Conservation (phyloP, 148 eudicot genomes). For the Camellia granthamiana region DNA sequence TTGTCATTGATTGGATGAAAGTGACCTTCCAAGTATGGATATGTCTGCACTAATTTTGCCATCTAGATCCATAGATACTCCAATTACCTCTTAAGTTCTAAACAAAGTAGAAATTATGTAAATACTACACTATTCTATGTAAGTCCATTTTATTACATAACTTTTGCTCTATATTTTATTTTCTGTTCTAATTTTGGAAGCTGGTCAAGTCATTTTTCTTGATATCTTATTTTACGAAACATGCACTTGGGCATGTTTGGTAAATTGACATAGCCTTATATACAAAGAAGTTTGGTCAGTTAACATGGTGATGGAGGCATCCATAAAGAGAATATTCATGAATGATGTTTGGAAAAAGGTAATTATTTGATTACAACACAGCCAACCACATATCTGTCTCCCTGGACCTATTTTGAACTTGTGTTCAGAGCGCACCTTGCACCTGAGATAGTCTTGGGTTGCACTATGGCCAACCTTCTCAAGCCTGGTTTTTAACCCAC, state of each 20-base stretch:
- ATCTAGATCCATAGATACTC: not conserved
- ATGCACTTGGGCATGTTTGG: not conserved
- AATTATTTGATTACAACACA: not conserved
- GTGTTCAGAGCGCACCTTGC: not conserved
- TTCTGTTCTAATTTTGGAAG: not conserved
- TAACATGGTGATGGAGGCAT: not conserved
- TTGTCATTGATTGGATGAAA: constrained; percentile 57
- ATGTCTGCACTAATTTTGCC: constrained; percentile 1
- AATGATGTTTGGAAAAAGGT: not conserved
- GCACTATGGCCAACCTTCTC: not conserved
- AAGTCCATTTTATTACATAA: not conserved
- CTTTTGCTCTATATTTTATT: not conserved
- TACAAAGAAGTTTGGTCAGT: not conserved
- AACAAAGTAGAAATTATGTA: not conserved
- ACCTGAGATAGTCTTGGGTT: not conserved
- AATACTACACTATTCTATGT: not conserved
- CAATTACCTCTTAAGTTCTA: no score
- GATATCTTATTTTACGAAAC: constrained; percentile 1
- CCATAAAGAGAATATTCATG: not conserved
- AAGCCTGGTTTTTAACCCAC: not conserved
- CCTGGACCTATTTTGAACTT: not conserved
- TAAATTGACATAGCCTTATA: no score
- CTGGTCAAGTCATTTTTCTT: not conserved
- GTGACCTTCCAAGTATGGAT: not conserved
- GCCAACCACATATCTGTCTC: not conserved